Conservation (phyloP, 2,329 filamentous ascomycete species). For the Chaetomium olivaceum region DNA sequence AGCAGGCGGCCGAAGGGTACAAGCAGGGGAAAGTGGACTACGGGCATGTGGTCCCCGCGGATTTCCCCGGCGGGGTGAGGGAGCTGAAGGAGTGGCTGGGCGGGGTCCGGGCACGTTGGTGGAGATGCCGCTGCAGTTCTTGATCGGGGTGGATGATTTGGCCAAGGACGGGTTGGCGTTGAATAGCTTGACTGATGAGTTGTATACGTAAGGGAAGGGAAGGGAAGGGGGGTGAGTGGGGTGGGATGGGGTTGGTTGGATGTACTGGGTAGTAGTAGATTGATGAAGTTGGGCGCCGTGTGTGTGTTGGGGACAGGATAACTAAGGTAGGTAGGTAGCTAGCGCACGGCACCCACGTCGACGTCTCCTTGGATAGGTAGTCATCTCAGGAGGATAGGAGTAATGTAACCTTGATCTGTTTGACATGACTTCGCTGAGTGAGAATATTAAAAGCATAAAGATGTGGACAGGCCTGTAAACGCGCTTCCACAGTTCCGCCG, state of each 20-base stretch:
- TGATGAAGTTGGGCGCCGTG: too few species aligned
- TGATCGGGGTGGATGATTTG: constrained; percentile 79
- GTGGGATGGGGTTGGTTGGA: too few species aligned
- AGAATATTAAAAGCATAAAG: neutral
- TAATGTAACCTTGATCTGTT: neutral
- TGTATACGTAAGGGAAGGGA: constrained; percentile 57
- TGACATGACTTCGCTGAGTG: neutral
- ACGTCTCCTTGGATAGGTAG: neutral
- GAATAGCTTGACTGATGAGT: constrained; percentile 69
- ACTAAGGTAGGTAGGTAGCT: neutral
- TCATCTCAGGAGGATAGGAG: neutral
- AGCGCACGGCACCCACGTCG: neutral
- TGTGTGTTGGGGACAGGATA: neutral
- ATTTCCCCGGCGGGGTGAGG: constrained; percentile 71
- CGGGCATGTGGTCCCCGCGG: constrained; percentile 81
- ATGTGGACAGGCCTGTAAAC: neutral
- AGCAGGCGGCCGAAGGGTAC: constrained; percentile 47
- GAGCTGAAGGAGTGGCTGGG: constrained; percentile 71
- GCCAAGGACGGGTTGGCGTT: constrained; percentile 76
- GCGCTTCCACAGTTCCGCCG: neutral
- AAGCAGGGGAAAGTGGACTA: constrained; percentile 67
- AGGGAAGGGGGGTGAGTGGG: too few species aligned
- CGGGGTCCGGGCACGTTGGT: constrained; percentile 71
- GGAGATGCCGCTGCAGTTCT: constrained; percentile 88
- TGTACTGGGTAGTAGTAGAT: too few species aligned